Base-by-base conservation (phyloP, 2,329 filamentous ascomycete genomes). In the Cryphonectria nitschkei region DNA sequence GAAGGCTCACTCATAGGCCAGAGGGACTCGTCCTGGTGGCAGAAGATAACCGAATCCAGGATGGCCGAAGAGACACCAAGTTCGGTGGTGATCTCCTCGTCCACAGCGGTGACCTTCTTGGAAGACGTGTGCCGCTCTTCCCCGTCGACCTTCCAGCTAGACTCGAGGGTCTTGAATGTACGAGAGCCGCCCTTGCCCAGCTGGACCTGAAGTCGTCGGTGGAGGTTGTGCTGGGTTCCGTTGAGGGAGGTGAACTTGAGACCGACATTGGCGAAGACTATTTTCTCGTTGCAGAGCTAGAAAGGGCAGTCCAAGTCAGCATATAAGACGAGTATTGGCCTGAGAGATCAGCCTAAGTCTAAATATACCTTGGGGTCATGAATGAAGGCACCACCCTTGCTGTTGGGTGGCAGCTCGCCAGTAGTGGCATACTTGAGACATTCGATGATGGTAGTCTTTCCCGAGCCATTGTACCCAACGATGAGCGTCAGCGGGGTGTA, bases 391-490 rank as follows among this genome's bases (percentile, higher is more conserved):
- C 94, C 95, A 39, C 92, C 92, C 75, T 91, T 92, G 83, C 91
- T 95, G 84, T 98, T 97, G 43, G 96, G 94, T 1, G 96, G 96
- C 64, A 97, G 88, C 77, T 97, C 93, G 70, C 96, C 97, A 9
- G 95, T 98, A 26, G 97, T 98, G 67, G 93, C 95, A 89, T 98
- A 99, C 79, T 98, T 98, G 78, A 99, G 92, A 80, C 94, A 97
- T 81, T 99, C 96, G 81, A 99, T 99, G 78, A 99, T 97, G 70
- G 96, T 98, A 13, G 96, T 99, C 84, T 99, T 99, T 73, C 96
- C 96, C 0, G 95, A 98, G 69, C 96, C 96, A 83, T 99, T 99
- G 82, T 94, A 93, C 71, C 96, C 96, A 71, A 99, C 97, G 75
- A 99, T 99, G 73, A 99, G 87, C 16, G 96, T 99, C 70, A 99